phyloP scores from a whole-genome alignment of 768 basidiomycete species.

The Rhizopogon salebrosus region DNA sequence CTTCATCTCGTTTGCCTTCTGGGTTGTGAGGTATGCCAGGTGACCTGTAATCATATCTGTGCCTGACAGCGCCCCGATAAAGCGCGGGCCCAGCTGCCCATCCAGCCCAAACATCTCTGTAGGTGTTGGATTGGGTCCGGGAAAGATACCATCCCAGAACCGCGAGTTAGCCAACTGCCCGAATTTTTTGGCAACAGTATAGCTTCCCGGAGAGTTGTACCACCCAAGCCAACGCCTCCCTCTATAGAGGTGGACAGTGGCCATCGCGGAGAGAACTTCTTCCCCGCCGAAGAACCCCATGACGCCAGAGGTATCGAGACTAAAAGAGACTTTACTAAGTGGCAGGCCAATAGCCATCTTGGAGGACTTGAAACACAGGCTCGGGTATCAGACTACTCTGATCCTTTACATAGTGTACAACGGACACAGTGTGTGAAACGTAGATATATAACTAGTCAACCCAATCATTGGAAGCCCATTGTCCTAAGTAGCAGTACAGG shows the following conservation, averaged over 20 bases:
- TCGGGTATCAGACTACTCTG: not conserved
- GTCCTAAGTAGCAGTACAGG: not conserved
- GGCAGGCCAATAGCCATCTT: constrained; percentile 3
- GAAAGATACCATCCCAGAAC: constrained; percentile 29
- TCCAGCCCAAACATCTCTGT: constrained; percentile 24
- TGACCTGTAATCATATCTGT: constrained; percentile 27
- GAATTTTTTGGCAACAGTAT: constrained; percentile 28
- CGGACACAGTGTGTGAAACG: not conserved
- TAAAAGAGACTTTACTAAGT: constrained; percentile 8
- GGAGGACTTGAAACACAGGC: not conserved
- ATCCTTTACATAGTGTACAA: not conserved
- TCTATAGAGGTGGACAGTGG: constrained; percentile 26
- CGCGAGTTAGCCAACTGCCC: constrained; percentile 23
- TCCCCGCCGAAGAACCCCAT: constrained; percentile 34
- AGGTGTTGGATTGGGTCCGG: constrained; percentile 24
- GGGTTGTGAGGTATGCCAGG: constrained; percentile 23
- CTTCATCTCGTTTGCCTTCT: constrained; percentile 6
- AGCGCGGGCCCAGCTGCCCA: constrained; percentile 23
- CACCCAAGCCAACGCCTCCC: constrained; percentile 30
- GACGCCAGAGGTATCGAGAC: constrained; percentile 26
- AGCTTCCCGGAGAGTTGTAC: constrained; percentile 34
- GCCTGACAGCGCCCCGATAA: constrained; percentile 22
- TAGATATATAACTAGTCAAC: not conserved
- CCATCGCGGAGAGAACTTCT: constrained; percentile 33
- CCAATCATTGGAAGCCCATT: not conserved